A percentile compares a stretch with the other conserved stretches of the same genome.
phyloP scores from a whole-genome alignment of 768 basidiomycete species.

The Xanthoconium purpureum region DNA sequence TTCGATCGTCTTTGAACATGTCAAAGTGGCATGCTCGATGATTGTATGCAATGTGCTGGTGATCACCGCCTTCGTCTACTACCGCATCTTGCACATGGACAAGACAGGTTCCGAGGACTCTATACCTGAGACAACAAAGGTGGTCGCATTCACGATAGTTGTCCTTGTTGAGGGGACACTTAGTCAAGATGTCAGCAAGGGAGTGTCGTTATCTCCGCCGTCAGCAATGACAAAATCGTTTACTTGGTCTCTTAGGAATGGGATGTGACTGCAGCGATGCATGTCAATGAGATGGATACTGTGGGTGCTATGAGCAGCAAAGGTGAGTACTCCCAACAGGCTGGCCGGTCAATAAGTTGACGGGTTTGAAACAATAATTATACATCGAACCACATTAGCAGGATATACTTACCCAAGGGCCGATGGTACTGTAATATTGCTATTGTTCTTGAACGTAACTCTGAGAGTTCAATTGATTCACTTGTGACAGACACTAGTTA shows the following conservation, averaged over 20 bases:
- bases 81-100: slow-evolving; percentile 7
- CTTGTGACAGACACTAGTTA: background rate
- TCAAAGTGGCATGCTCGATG: slow-evolving; percentile 19
- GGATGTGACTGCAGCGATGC: background rate
- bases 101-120: background rate
- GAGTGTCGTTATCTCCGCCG: background rate
- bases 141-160: slow-evolving; percentile 13
- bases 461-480: too few species aligned
- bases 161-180: background rate
- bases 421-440: background rate
- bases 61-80: slow-evolving; percentile 20
- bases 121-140: background rate
- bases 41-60: slow-evolving; percentile 26
- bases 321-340: background rate
- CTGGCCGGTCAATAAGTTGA: background rate
- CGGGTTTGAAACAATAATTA: too few species aligned
- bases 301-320: background rate
- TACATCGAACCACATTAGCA: background rate
- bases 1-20: slow-evolving; percentile 20
- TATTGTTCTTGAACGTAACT: too few species aligned
- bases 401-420: background rate
- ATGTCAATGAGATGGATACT: too few species aligned
- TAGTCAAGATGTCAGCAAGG: slow-evolving; percentile 4
- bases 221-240: slow-evolving; percentile 1
- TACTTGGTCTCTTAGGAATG: slow-evolving; percentile 7